Evolutionary conservation across 768 basidiomycete species (phyloP).

Genomic region (Psilocybe tampanensis): DNA sequence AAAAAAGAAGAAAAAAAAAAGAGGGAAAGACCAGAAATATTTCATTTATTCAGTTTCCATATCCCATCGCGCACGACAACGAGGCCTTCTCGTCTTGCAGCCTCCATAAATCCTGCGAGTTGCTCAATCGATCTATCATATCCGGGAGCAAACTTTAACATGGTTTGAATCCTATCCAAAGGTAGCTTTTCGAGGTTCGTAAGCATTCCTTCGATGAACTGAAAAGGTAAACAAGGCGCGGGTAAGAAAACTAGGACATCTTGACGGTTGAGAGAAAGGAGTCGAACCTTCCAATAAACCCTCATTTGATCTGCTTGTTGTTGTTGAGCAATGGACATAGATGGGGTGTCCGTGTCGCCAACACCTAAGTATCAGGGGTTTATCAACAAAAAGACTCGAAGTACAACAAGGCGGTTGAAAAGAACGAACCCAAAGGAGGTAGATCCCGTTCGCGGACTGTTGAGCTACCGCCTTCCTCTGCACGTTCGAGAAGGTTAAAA

Average conservation of each 20-base stretch:
- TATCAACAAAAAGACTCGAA: background rate
- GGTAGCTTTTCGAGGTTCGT: constrained; percentile 80
- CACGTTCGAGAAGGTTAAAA: constrained; percentile 68
- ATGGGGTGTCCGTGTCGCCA: constrained; percentile 42
- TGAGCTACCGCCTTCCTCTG: constrained; percentile 44
- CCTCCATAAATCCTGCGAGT: constrained; percentile 78
- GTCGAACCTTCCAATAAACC: constrained; percentile 78
- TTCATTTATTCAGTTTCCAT: constrained; percentile 54
- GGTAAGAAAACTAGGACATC: background rate
- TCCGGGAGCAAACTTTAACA: constrained; percentile 82
- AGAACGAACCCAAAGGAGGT: constrained; percentile 14
- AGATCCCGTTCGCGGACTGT: constrained; percentile 12
- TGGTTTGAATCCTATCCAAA: constrained; percentile 83
- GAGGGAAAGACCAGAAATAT: too few relatives aligned
- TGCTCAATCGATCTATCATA: constrained; percentile 84
- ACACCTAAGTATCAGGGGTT: constrained; percentile 22
- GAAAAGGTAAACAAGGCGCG: too few relatives aligned
- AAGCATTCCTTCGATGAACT: constrained; percentile 93
- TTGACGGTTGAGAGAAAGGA: constrained; percentile 1
- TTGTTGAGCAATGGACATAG: constrained; percentile 62
- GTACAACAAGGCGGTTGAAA: background rate
- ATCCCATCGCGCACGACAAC: constrained; percentile 70
- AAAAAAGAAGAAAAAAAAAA: too few relatives aligned
- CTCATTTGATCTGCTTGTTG: constrained; percentile 86
- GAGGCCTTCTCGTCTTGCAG: constrained; percentile 74